Evolutionary conservation across 805 yeast genomes (phyloP).

Genomic region (Metschnikowia arizonensis): DNA sequence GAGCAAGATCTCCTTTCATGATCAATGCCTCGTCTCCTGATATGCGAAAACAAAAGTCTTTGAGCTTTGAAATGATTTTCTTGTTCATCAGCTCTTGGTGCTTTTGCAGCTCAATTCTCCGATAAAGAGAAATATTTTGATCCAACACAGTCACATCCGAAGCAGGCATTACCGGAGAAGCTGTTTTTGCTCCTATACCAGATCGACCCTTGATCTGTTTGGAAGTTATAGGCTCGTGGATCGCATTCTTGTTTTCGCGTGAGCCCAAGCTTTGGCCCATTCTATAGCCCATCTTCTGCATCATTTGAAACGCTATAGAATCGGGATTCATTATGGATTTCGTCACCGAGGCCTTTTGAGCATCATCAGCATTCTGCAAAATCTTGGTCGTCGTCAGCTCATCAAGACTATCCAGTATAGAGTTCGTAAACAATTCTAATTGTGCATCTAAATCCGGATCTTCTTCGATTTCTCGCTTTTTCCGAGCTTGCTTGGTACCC

Average conservation of each 20-base stretch:
- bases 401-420: background rate
- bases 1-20: conserved; percentile 24
- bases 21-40: conserved; percentile 34
- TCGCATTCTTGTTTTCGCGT: conserved; percentile 16
- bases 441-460: background rate
- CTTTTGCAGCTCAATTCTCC: conserved; percentile 2
- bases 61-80: conserved; percentile 26
- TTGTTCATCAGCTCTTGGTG: conserved; percentile 2
- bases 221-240: conserved; percentile 30
- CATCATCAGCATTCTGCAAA: background rate
- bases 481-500: background rate
- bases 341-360: conserved; percentile 1
- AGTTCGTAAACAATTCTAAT: background rate
- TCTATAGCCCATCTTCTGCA: conserved; percentile 58
- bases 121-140: conserved; percentile 6
- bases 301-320: conserved; percentile 44
- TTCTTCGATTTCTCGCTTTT: background rate
- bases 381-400: background rate
- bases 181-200: conserved; percentile 22
- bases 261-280: conserved; percentile 45
- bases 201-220: conserved; percentile 15
- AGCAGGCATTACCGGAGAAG: background rate
- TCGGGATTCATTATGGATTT: conserved; percentile 13
- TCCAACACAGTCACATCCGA: background rate
- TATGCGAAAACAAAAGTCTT: conserved; percentile 39